Evolutionary conservation across 805 yeast species (phyloP).

Genomic region (Starmerella roubikii): DNA sequence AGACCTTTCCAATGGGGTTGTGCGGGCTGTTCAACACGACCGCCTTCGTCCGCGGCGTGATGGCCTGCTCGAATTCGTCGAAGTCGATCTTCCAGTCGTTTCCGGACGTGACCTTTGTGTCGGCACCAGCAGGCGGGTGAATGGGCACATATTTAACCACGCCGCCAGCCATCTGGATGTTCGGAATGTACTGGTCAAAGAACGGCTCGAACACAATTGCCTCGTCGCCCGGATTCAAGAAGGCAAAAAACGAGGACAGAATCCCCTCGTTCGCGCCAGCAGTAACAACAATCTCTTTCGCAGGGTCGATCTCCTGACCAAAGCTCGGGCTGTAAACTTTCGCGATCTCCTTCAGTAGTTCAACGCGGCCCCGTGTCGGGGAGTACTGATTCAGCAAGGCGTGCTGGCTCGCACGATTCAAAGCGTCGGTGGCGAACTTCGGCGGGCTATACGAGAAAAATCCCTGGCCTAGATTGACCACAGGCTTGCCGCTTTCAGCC

Average conservation of each 20-base stretch:
- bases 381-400: conserved; percentile 85
- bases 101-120: conserved; percentile 51
- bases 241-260: conserved; percentile 70
- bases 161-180: conserved; percentile 88
- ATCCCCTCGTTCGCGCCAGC: conserved; percentile 98
- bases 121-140: conserved; percentile 66
- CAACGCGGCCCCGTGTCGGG: conserved; percentile 75
- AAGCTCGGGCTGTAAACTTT: conserved; percentile 58
- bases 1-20: conserved; percentile 89
- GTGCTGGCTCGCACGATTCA: conserved; percentile 54
- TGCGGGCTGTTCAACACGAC: conserved; percentile 88
- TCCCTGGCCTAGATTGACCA: conserved; percentile 90
- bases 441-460: conserved; percentile 96
- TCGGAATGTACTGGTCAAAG: conserved; percentile 91
- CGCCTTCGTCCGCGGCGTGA: conserved; percentile 66
- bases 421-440: conserved; percentile 75
- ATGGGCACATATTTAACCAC: conserved; percentile 76
- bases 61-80: conserved; percentile 57
- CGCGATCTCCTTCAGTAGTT: conserved; percentile 55
- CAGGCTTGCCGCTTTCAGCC: conserved; percentile 51
- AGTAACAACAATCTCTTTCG: conserved; percentile 59
- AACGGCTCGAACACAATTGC: conserved; percentile 94
- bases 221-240: conserved; percentile 78
- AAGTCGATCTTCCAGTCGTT: conserved; percentile 80
- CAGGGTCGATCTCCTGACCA: conserved; percentile 40